phyloP scores from a whole-genome alignment of 805 yeast species.

The Candida alai region DNA sequence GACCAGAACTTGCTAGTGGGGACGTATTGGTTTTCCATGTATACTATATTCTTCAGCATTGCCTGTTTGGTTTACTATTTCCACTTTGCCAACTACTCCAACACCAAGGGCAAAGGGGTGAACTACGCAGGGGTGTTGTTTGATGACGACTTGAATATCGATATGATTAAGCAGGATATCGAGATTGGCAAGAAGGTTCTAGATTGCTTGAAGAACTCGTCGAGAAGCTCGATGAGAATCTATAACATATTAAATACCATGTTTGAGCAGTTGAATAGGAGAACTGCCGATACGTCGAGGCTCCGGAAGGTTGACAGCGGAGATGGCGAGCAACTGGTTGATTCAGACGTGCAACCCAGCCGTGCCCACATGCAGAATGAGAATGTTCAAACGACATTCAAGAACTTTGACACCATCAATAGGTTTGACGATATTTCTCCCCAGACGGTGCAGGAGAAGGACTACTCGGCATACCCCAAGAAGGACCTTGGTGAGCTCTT shows the following conservation, averaged over 20 bases:
- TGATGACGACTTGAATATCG: slow-evolving; percentile 43
- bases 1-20: slow-evolving; percentile 69
- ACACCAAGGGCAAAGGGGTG: slow-evolving; percentile 25
- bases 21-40: slow-evolving; percentile 88
- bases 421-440: slow-evolving; percentile 11
- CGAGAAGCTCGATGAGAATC: slow-evolving; percentile 76
- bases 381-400: slow-evolving; percentile 20
- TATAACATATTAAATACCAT: slow-evolving; percentile 75
- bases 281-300: slow-evolving; percentile 51
- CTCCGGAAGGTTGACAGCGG: neutral
- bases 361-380: slow-evolving; percentile 12
- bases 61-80: slow-evolving; percentile 82
- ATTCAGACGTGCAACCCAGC: slow-evolving; percentile 10
- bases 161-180: slow-evolving; percentile 71
- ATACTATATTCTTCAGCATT: slow-evolving; percentile 83
- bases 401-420: slow-evolving; percentile 29
- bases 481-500: slow-evolving; percentile 7
- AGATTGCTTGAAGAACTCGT: slow-evolving; percentile 64
- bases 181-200: slow-evolving; percentile 76
- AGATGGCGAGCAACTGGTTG: neutral
- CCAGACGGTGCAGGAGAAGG: neutral
- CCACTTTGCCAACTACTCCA: slow-evolving; percentile 52
- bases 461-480: slow-evolving; percentile 1
- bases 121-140: slow-evolving; percentile 44
- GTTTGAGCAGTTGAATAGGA: slow-evolving; percentile 72